Percentiles rank a stretch among this genome's conserved stretches.
phyloP scores from a whole-genome alignment of 2,329 filamentous ascomycete genomes.

The Calonectria ilicicola region DNA sequence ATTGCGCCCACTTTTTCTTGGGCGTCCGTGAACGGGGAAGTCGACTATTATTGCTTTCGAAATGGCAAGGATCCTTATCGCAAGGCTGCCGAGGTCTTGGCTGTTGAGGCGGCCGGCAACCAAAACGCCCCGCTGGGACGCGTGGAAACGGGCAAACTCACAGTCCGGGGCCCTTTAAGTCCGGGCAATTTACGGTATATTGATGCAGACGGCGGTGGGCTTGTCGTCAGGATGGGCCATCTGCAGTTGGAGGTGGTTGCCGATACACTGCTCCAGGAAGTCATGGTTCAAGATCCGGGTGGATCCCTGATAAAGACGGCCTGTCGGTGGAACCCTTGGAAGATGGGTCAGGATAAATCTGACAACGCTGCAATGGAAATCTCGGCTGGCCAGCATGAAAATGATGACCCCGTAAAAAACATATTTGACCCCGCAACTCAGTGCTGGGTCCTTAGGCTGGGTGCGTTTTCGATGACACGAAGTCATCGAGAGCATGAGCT shows the following conservation, averaged over 20 bases:
- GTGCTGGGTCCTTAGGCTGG: conserved; percentile 33
- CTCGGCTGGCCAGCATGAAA: neutral
- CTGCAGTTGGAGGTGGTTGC: neutral
- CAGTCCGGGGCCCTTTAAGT: conserved; percentile 22
- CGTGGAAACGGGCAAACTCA: conserved; percentile 21
- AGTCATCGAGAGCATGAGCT: conserved; percentile 18
- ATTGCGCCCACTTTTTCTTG: conserved; percentile 41
- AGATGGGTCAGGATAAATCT: neutral
- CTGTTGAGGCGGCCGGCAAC: conserved; percentile 7
- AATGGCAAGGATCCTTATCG: conserved; percentile 31
- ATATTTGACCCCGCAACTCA: conserved; percentile 4
- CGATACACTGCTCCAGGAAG: conserved; percentile 28
- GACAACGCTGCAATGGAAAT: neutral
- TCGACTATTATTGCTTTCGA: conserved; percentile 41
- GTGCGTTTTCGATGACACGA: conserved; percentile 17
- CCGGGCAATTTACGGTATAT: conserved; percentile 12
- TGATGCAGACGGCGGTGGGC: neutral
- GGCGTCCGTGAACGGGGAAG: conserved; percentile 37
- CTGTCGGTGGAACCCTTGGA: conserved; percentile 20
- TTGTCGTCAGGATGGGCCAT: neutral
- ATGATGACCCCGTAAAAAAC: neutral
- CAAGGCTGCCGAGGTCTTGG: conserved; percentile 23
- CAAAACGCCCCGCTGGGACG: conserved; percentile 29
- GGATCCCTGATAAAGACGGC: conserved; percentile 12
- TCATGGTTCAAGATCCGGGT: neutral